Evolutionary conservation across 176 grass and related monocot genomes (phyloP).

Genomic region (Cenchrus americanus): DNA sequence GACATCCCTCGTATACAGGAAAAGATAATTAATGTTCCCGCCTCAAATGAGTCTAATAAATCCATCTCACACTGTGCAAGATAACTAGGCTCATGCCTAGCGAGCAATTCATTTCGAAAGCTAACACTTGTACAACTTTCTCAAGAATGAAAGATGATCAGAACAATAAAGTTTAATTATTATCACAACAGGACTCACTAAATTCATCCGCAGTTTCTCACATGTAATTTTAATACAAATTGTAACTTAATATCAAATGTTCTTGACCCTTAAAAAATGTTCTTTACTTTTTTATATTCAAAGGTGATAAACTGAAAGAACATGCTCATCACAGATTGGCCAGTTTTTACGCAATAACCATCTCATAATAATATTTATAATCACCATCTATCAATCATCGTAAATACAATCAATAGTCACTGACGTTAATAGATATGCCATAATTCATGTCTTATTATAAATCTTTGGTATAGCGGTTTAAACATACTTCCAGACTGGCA

Average conservation of each 20-base stretch:
- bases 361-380: constrained; percentile 10
- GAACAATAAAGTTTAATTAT: background rate
- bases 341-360: background rate
- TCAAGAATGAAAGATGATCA: background rate
- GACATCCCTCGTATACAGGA: constrained; percentile 4
- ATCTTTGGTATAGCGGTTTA: background rate
- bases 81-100: background rate
- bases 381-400: constrained; percentile 10
- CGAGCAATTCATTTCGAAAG: background rate
- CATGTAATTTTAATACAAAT: constrained; percentile 1
- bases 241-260: background rate
- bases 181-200: background rate
- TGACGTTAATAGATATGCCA: background rate
- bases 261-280: too few relatives aligned
- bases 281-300: background rate
- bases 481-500: background rate
- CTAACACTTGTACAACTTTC: constrained; percentile 3
- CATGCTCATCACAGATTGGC: background rate
- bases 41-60: constrained; percentile 16
- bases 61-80: constrained; percentile 13
- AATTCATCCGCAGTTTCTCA: background rate
- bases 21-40: background rate
- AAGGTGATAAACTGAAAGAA: constrained; percentile 15
- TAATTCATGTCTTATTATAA: background rate
- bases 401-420: background rate